A percentile compares a stretch with the other conserved stretches of the same genome.
Conservation (phyloP, 495 filamentous ascomycete genomes). For the Neurospora tetraspora region DNA sequence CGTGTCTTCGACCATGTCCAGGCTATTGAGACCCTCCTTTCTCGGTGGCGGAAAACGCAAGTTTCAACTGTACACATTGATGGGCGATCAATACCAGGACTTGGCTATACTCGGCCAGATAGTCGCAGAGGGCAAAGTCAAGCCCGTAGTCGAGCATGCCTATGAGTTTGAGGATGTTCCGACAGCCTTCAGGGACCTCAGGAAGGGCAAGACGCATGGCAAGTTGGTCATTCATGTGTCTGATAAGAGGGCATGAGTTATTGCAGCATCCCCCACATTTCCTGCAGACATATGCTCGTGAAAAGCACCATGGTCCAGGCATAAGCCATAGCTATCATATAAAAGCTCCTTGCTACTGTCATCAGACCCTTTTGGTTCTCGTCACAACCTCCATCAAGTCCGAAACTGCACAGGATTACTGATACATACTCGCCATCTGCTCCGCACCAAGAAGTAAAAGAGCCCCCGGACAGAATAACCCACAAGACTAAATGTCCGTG, state of each 20-base stretch:
- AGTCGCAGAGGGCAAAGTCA: constrained; percentile 49
- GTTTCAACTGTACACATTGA: constrained; percentile 33
- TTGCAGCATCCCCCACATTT: neutral
- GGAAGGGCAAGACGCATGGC: constrained; percentile 45
- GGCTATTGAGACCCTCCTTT: constrained; percentile 39
- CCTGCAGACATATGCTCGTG: neutral
- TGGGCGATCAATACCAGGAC: constrained; percentile 28
- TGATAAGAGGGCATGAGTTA: neutral
- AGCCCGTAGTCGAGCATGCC: constrained; percentile 43
- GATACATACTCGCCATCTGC: neutral
- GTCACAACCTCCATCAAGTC: neutral
- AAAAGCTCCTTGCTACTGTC: neutral
- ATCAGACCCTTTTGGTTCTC: neutral
- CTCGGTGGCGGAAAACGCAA: constrained; percentile 57
- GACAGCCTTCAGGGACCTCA: constrained; percentile 48
- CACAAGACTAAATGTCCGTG: neutral
- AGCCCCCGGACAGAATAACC: neutral
- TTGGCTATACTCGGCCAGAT: constrained; percentile 19
- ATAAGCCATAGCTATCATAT: neutral
- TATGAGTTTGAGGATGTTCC: constrained; percentile 47
- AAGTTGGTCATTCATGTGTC: constrained; percentile 55
- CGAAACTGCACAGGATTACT: neutral
- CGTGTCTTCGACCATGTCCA: constrained; percentile 14
- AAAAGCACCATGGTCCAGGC: neutral
- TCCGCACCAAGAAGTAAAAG: neutral